Base-by-base conservation (phyloP, 306 rosid species). In the Aeschynomene evenia region DNA sequence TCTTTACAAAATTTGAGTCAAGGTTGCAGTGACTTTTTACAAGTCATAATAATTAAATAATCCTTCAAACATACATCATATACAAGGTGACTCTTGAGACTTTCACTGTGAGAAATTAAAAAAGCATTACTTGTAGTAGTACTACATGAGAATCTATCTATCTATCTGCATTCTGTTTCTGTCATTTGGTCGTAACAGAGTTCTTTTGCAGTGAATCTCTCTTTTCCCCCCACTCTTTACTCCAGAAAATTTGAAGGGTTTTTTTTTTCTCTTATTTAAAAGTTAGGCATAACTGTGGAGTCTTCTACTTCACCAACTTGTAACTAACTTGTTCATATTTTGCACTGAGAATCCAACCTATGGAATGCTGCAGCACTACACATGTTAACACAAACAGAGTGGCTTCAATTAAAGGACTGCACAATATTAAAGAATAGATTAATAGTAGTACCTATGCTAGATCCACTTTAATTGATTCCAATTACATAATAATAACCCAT, bases 311-410 rank as follows among this genome's bases (percentile, higher is more conserved):
- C 66, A 45, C 34, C 52, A 3, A 53, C n/a, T 22, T 10, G 26
- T 33, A 19, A 37, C 15, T 34, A 60, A 22, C 43, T 26, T 23
- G 66, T 57, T 75, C 74, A 69, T 6, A 10, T 63, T 59, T 80
- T 42, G 40, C 40, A 23, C 16, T 7, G 66, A 51, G 78, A 60
- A 50, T 66, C 75, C 50, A 66, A 71, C 36, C 67, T 34, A 21
- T 71, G 36, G 28, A 75, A 37, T 4, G 40, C 56, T 42, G 62
- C 58, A 66, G 60, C 63, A 59, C 75, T 66, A 29, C 68, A 56
- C n/a, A 31, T 2, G n/a, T n/a, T n/a, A 29, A 52, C 62, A 71
- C 31, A 40, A 71, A 26, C 73, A 54, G 53, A 77, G 40, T 23
- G 8, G 36, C 53, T 29, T 34, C 54, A 23, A 53, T 66, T 15